Percentiles rank a stretch among this genome's conserved stretches.
These are phyloP conservation scores for Forsythia suspensa DNA, from an alignment of 257 asterid species.

Conservation along the genomic window DNA sequence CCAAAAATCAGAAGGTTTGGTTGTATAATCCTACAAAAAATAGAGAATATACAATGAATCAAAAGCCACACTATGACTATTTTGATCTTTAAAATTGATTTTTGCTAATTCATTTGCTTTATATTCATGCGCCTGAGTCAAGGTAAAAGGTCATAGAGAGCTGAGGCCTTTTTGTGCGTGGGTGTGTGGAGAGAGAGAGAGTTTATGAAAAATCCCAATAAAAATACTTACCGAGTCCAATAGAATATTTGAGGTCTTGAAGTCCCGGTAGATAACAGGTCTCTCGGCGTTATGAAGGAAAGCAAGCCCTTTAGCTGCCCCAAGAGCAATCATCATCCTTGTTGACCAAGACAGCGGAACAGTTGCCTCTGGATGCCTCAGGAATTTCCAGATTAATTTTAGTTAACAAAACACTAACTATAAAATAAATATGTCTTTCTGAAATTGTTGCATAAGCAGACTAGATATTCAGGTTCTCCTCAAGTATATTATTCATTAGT, in stretches of 20 bases:
- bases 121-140: neutral
- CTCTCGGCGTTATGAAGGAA: conserved; percentile 97
- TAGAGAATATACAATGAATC: neutral
- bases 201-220: conserved; percentile 12
- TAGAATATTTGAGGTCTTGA: conserved; percentile 94
- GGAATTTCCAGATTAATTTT: conserved; percentile 52
- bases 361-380: conserved; percentile 84
- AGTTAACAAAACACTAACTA: conserved; percentile 35
- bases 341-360: conserved; percentile 89
- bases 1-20: neutral
- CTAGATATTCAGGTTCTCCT: neutral
- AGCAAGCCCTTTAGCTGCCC: conserved; percentile 99
- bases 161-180: neutral
- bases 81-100: neutral
- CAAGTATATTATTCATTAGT: conserved; percentile 9
- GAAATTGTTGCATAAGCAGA: conserved; percentile 16
- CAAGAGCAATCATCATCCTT: conserved; percentile 98
- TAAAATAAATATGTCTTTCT: conserved; percentile 3
- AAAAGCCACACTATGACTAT: neutral
- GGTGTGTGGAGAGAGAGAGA: neutral
- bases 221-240: conserved; percentile 79
- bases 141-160: neutral
- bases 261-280: conserved; percentile 98
- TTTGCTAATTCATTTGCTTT: neutral
- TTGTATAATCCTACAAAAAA: neutral